A percentile compares a stretch with the other conserved stretches of the same genome.
These are phyloP conservation scores for Hygrophorus russula DNA, from an alignment of 768 basidiomycete genomes.

Conservation along the genomic window DNA sequence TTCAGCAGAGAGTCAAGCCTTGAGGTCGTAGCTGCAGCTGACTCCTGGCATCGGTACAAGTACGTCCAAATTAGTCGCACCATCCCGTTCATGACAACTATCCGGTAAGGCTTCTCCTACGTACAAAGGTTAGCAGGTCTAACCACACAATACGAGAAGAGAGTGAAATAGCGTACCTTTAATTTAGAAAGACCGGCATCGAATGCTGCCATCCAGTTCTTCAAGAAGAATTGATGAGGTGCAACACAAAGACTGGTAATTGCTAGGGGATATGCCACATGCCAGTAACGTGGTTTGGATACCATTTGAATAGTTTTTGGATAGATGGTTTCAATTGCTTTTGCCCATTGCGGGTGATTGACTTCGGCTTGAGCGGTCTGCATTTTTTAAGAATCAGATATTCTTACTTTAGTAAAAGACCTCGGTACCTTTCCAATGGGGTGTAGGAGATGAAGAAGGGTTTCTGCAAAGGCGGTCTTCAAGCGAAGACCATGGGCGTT, in stretches of 20 bases:
- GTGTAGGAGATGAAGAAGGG: slow-evolving; percentile 65
- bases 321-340: slow-evolving; percentile 76
- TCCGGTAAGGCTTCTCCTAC: slow-evolving; percentile 71
- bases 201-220: slow-evolving; percentile 68
- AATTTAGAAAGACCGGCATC: slow-evolving; percentile 65
- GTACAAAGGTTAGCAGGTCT: slow-evolving; percentile 2
- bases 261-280: slow-evolving; percentile 72
- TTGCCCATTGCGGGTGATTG: slow-evolving; percentile 91
- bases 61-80: slow-evolving; percentile 88
- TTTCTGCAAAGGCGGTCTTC: slow-evolving; percentile 81
- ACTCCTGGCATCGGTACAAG: slow-evolving; percentile 86
- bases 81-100: slow-evolving; percentile 69
- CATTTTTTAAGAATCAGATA: slow-evolving; percentile 2
- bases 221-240: slow-evolving; percentile 74
- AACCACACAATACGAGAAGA: background rate
- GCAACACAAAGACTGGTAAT: slow-evolving; percentile 81
- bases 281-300: slow-evolving; percentile 85
- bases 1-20: slow-evolving; percentile 69
- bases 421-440: slow-evolving; percentile 71
- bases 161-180: slow-evolving; percentile 41
- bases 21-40: slow-evolving; percentile 65
- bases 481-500: slow-evolving; percentile 75
- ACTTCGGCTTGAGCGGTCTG: slow-evolving; percentile 94
- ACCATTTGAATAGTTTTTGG: slow-evolving; percentile 80
- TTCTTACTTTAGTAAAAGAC: background rate